Conservation (phyloP, 2,329 filamentous ascomycete genomes). For the Fusarium cicatricum region DNA sequence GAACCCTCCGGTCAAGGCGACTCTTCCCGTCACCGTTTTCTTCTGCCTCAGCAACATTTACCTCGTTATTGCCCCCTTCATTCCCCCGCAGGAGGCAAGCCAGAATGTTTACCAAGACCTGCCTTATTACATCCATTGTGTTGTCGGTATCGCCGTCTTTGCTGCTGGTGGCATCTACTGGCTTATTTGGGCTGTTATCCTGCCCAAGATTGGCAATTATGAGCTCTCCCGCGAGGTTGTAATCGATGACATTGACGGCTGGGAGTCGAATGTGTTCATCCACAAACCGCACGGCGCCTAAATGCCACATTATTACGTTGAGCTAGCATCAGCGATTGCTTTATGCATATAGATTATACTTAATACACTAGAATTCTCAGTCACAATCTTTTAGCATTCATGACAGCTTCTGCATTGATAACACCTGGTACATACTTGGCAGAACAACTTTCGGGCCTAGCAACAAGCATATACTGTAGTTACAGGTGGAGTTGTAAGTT, state of each 20-base stretch:
- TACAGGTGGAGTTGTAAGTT: too few relatives aligned
- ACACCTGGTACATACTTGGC: too few relatives aligned
- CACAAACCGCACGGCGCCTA: slow-evolving; percentile 46
- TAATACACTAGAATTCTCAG: slow-evolving; percentile 1
- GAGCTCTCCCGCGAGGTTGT: slow-evolving; percentile 63
- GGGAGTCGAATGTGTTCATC: slow-evolving; percentile 66
- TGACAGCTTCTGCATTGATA: not conserved
- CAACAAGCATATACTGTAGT: too few relatives aligned
- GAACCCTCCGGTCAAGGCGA: slow-evolving; percentile 63
- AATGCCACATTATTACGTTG: not conserved
- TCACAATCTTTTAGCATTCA: not conserved
- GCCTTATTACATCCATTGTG: slow-evolving; percentile 66
- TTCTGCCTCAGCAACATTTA: slow-evolving; percentile 70
- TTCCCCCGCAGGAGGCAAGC: slow-evolving; percentile 56
- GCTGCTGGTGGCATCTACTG: slow-evolving; percentile 62
- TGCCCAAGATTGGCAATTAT: slow-evolving; percentile 62
- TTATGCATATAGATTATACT: slow-evolving; percentile 21
- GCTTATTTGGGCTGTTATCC: slow-evolving; percentile 61
- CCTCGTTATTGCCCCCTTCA: slow-evolving; percentile 66
- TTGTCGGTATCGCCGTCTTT: slow-evolving; percentile 65
- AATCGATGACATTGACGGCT: slow-evolving; percentile 67
- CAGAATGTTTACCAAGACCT: slow-evolving; percentile 62
- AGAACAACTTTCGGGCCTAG: too few relatives aligned
- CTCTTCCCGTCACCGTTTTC: slow-evolving; percentile 62
- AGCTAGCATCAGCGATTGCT: slow-evolving; percentile 3